Conservation (phyloP, 495 filamentous ascomycete genomes). For the Aspergillus asperescens region DNA sequence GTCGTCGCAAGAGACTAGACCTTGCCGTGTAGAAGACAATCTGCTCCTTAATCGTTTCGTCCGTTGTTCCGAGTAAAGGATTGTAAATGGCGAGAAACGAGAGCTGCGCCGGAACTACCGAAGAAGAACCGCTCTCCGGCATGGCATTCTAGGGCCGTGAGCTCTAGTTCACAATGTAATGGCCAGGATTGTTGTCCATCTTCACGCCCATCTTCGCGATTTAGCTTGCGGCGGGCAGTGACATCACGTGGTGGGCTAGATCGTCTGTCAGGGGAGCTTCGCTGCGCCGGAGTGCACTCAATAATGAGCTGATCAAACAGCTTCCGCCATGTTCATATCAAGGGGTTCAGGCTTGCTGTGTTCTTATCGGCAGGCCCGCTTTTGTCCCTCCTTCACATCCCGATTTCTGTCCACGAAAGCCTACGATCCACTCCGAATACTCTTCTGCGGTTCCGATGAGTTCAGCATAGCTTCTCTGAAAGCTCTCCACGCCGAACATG, state of each 20-base stretch:
- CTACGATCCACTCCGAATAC: conserved; percentile 69
- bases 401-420: conserved; percentile 32
- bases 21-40: conserved; percentile 80
- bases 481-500: conserved; percentile 60
- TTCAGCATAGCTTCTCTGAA: conserved; percentile 79
- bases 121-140: conserved; percentile 35
- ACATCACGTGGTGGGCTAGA: conserved; percentile 36
- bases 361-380: conserved; percentile 15
- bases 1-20: conserved; percentile 25
- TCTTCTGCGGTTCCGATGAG: conserved; percentile 92
- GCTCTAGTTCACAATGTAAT: conserved; percentile 14
- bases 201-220: conserved; percentile 1
- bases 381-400: conserved; percentile 9
- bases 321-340: conserved; percentile 23
- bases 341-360: conserved; percentile 20
- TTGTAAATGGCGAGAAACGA: conserved; percentile 92
- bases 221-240: conserved; percentile 23
- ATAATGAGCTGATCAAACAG: not conserved
- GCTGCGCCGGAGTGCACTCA: not conserved
- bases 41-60: conserved; percentile 84
- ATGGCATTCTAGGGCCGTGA: conserved; percentile 30
- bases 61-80: conserved; percentile 77
- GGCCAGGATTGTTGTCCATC: not conserved
- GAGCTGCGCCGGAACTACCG: conserved; percentile 71
- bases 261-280: conserved; percentile 8